Percentiles rank a stretch among this genome's conserved stretches.
Evolutionary conservation across 1,284 basidiomycete genomes (phyloP).

Genomic region (Moniliophthora roreri): DNA sequence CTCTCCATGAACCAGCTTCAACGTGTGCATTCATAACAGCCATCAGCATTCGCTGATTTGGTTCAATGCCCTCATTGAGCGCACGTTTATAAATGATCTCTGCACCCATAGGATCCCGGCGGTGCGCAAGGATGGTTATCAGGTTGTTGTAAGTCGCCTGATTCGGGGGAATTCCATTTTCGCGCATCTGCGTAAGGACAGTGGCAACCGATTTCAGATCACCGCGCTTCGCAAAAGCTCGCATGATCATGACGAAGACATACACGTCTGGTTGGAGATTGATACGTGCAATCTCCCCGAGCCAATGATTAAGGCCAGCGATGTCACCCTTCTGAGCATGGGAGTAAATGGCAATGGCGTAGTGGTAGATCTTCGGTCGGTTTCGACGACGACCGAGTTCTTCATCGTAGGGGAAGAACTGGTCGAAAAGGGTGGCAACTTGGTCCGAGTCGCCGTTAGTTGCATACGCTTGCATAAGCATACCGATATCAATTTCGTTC

Average conservation of each 20-base stretch:
- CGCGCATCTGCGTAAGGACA: conserved; percentile 67
- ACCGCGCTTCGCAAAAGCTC: conserved; percentile 56
- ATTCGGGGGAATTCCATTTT: conserved; percentile 47
- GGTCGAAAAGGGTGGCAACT: conserved; percentile 52
- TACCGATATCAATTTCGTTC: conserved; percentile 33
- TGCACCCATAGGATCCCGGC: conserved; percentile 68
- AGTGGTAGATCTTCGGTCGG: conserved; percentile 49
- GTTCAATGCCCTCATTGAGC: conserved; percentile 55
- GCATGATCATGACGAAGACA: conserved; percentile 63
- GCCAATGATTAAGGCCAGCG: conserved; percentile 55
- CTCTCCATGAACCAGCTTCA: conserved; percentile 78
- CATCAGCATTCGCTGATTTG: conserved; percentile 65
- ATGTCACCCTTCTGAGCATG: conserved; percentile 51
- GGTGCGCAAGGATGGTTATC: conserved; percentile 66
- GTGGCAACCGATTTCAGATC: conserved; percentile 56
- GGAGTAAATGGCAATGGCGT: conserved; percentile 57
- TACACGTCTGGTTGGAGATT: conserved; percentile 52
- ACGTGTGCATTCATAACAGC: conserved; percentile 85
- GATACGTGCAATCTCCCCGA: conserved; percentile 50
- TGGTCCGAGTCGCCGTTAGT: conserved; percentile 39
- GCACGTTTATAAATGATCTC: conserved; percentile 70
- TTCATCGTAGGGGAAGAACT: conserved; percentile 44
- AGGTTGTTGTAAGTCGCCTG: conserved; percentile 67
- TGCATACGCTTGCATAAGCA: conserved; percentile 58
- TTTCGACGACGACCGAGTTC: conserved; percentile 26